A percentile compares a stretch with the other conserved stretches of the same genome.
Conservation (phyloP, 352 stramenopile genomes). For the Globisporangium viniferum region DNA sequence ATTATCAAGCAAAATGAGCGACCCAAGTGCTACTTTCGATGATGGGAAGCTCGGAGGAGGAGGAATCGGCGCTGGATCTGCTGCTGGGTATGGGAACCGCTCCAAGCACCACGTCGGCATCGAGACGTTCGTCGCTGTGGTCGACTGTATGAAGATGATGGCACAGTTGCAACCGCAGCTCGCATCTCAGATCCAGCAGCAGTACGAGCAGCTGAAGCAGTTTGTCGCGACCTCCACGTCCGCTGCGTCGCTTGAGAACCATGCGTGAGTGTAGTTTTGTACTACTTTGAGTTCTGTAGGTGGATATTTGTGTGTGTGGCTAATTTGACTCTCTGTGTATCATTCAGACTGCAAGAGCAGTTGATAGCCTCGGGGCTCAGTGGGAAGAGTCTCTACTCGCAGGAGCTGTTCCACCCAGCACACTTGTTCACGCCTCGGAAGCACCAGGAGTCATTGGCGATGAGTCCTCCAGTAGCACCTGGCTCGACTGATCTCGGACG, state of each 20-base stretch:
- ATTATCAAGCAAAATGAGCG: neutral
- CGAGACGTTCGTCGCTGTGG: conserved; percentile 35
- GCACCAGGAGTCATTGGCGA: neutral
- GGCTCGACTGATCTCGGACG: neutral
- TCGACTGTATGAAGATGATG: conserved; percentile 37
- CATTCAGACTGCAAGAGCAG: conserved; percentile 9
- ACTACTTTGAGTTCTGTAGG: no score
- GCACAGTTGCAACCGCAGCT: conserved; percentile 26
- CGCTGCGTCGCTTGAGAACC: conserved; percentile 5
- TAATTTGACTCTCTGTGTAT: neutral
- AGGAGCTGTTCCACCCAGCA: conserved; percentile 39
- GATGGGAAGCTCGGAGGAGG: conserved; percentile 31
- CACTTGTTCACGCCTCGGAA: conserved; percentile 31
- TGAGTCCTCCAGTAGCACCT: neutral
- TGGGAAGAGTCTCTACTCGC: conserved; percentile 20
- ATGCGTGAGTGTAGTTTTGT: conserved; percentile 8
- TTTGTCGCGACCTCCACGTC: neutral
- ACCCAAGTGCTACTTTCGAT: conserved; percentile 28
- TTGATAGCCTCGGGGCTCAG: neutral
- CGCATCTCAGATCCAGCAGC: conserved; percentile 22
- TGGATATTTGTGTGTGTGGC: neutral
- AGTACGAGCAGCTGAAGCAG: conserved; percentile 27
- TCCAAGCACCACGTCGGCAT: conserved; percentile 13
- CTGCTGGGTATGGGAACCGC: conserved; percentile 13
- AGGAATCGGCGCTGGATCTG: conserved; percentile 12